phyloP scores from a whole-genome alignment of 352 stramenopile genomes.

The Phytophthora colocasiae region DNA sequence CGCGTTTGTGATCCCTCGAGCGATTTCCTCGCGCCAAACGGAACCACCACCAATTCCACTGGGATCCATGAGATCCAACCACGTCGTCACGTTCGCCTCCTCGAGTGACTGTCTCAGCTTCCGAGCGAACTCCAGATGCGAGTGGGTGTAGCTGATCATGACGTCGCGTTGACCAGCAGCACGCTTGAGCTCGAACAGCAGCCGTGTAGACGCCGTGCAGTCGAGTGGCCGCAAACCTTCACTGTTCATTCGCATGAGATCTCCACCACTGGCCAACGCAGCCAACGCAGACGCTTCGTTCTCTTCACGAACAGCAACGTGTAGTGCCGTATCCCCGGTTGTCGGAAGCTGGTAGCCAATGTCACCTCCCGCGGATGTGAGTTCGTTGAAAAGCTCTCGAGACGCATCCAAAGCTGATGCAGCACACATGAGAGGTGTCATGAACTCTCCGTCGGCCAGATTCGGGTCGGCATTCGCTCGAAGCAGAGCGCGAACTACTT shows the following conservation, averaged over 20 bases:
- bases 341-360: slow-evolving; percentile 66
- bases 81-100: slow-evolving; percentile 72
- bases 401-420: slow-evolving; percentile 23
- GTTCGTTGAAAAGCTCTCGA: slow-evolving; percentile 41
- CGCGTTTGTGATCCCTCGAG: slow-evolving; percentile 70
- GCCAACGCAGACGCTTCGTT: slow-evolving; percentile 65
- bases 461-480: slow-evolving; percentile 40
- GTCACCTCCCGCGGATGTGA: slow-evolving; percentile 53
- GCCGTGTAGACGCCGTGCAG: slow-evolving; percentile 68
- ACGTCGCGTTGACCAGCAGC: slow-evolving; percentile 73
- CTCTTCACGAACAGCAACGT: slow-evolving; percentile 65
- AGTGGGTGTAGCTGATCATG: slow-evolving; percentile 89
- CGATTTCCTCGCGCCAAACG: slow-evolving; percentile 80
- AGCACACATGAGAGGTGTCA: slow-evolving; percentile 53
- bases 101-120: slow-evolving; percentile 69
- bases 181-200: slow-evolving; percentile 75
- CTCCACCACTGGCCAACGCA: slow-evolving; percentile 57
- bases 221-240: slow-evolving; percentile 68
- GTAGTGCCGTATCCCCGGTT: slow-evolving; percentile 67
- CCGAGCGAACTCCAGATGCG: slow-evolving; percentile 75
- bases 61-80: slow-evolving; percentile 81
- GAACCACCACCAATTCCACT: slow-evolving; percentile 74
- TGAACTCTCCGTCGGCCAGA: slow-evolving; percentile 45
- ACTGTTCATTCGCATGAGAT: slow-evolving; percentile 74
- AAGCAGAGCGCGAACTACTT: slow-evolving; percentile 56